phyloP scores from a whole-genome alignment of 2,329 filamentous ascomycete species.

The Fusarium tricinctum region DNA sequence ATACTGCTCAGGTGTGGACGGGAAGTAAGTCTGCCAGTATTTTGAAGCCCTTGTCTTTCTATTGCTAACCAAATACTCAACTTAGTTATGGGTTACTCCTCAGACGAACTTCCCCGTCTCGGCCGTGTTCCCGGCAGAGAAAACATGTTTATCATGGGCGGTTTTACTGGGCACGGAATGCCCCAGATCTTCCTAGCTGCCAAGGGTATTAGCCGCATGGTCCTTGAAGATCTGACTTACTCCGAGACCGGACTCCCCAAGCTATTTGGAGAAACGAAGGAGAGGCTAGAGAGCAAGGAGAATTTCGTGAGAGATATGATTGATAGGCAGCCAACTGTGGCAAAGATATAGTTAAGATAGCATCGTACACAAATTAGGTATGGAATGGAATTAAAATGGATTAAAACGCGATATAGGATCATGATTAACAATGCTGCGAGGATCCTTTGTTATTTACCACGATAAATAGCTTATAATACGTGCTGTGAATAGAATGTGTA shows the following conservation, averaged over 20 bases:
- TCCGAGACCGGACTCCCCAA: not conserved
- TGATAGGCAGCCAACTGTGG: not conserved
- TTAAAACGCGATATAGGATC: no score
- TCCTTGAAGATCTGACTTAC: not conserved
- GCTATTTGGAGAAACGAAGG: not conserved
- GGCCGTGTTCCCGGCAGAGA: not conserved
- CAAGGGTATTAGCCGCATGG: not conserved
- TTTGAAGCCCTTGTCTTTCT: accelerated
- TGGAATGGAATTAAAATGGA: no score
- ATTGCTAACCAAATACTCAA: not conserved
- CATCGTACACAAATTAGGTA: no score
- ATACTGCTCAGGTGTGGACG: constrained; percentile 2
- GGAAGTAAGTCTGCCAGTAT: not conserved
- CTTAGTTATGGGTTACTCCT: constrained; percentile 1
- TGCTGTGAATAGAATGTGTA: no score
- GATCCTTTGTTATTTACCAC: no score
- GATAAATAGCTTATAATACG: no score
- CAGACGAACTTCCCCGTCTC: not conserved
- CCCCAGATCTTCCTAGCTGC: constrained; percentile 58
- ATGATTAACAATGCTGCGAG: no score
- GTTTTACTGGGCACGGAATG: constrained; percentile 68
- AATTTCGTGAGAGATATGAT: not conserved
- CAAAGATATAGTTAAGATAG: not conserved
- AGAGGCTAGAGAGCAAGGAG: constrained; percentile 1
- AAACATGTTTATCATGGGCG: constrained; percentile 60